Evolutionary conservation across 768 basidiomycete genomes (phyloP), one percentile per base, ranked within the genome.

Genomic region (Suillus ampliporus): DNA sequence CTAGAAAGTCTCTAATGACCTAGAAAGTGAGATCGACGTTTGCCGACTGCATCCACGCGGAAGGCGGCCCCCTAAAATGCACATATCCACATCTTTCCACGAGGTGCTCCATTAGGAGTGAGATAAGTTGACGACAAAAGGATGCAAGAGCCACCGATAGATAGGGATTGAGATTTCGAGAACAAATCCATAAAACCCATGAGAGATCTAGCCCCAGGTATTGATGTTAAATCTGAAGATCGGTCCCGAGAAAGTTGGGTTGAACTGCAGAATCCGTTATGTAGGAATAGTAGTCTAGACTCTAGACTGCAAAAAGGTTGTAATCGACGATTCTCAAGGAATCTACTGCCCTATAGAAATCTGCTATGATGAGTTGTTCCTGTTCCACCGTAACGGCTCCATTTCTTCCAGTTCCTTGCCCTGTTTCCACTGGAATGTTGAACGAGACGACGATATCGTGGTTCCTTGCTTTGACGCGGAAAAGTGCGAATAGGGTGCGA

Each of bases 401-500:
- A 37, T 60, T 40, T 17, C 51, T 62, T 26, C 47, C 57, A 19
- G 52, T 46, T 47, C 78, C 81, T 60, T 84, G 82, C 17, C 76
- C 74, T 13, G 85, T 76, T 51, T 72, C 72, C 44, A 82, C 76
- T 35, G 96, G 96, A 23, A 91, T 83, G 75, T 96, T 98, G 71
- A 89, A 89, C 19, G 91, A 90, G 64, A 92, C 82, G 34, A 97
- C 90, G 23, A 99, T 73, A 72, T 99, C 97, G 7, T 89, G 84
- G 38, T 81, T 80, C 74, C 91, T 92, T 26, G 78, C 70, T 68
- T 84, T 78, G 23, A 97, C 79, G 38, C 97, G 86, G 78, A 88
- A 98, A 14, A 99, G 82, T 6, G 89, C 93, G 71, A 98, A 79
- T 35, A 87, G 81, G 6, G 75, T 67, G 57, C 79, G 77, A 19